Conservation (phyloP, 345 rosid species). For the Eucalyptus camaldulensis region DNA sequence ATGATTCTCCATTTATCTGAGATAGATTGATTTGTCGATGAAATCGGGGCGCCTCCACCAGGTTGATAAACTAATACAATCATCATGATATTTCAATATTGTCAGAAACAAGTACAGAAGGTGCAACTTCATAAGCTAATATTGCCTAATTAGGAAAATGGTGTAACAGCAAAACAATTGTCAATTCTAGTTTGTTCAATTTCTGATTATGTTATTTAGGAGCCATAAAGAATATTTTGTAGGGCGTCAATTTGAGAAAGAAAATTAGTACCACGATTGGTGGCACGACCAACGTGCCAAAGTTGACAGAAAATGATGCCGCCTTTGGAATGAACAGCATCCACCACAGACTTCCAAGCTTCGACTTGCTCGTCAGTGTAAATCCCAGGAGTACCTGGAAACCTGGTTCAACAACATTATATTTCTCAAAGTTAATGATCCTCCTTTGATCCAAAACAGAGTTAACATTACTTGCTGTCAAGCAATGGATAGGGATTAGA, state of each 20-base stretch:
- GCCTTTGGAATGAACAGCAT: neutral
- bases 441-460: neutral
- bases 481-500: neutral
- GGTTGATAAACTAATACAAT: constrained; percentile 56
- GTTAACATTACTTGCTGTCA: neutral
- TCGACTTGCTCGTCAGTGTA: neutral
- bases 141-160: neutral
- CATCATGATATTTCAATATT: neutral
- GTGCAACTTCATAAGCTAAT: neutral
- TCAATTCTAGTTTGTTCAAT: neutral
- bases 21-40: constrained; percentile 51
- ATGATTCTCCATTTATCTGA: constrained; percentile 60
- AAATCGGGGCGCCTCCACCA: constrained; percentile 56
- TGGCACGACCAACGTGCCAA: neutral
- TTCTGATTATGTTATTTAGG: too few species aligned
- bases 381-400: neutral
- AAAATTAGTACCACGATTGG: neutral
- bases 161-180: neutral
- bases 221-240: too few species aligned
- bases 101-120: neutral
- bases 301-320: neutral
- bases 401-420: neutral
- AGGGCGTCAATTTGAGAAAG: too few species aligned
- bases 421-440: neutral
- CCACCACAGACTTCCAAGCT: neutral